Evolutionary conservation across 108 stramenopile species (phyloP), one percentile per base, ranked within the genome.

Genomic region (Pseudonitzschia pungens): DNA sequence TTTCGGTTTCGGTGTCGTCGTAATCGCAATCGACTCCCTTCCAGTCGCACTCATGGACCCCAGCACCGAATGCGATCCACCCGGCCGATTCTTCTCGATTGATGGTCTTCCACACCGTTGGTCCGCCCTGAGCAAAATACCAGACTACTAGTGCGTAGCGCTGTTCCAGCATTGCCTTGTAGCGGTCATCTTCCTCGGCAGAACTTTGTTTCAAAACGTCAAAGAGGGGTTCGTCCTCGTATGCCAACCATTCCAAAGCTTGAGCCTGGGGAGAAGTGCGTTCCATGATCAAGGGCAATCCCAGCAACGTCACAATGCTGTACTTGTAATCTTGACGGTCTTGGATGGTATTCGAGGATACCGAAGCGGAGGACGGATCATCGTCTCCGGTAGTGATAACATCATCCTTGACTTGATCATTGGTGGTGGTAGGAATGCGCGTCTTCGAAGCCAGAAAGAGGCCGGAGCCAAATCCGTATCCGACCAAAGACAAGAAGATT

Each of bases 31-130:
- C 76, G 5, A 77, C 58, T 21, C 76, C 76, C 43, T 56, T 55
- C 76, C 76, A 77, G 45, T 78, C 48, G 43, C 77, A 78, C 43
- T 78, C 77, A 28, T 78, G 77, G 26, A 78, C 48, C 5, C 71
- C 77, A 12, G 48, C 52, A 11, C 71, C 71, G 42, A 50, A 27
- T 6, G 43, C 26, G 16, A 78, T 68, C 77, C 71, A 78, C 11
- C 77, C 77, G 16, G 70, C 63, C 4, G 43, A 24, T 45, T 40
- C 26, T 24, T 77, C 76, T 1, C 42, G 62, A 60, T 78, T 78
- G 32, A 78, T 59, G 43, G 77, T 57, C 32, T 43, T 54, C 77
- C 77, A 78, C 4, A 71, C 16, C n/a, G 45, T 59, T 16, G 77
- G 71, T 4, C 77, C 77, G 21, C 77, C 77, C 31, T 78, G 71